These are phyloP conservation scores for Theileria sp. DNA, from an alignment of 169 alveolate species.

Conservation along the genomic window DNA sequence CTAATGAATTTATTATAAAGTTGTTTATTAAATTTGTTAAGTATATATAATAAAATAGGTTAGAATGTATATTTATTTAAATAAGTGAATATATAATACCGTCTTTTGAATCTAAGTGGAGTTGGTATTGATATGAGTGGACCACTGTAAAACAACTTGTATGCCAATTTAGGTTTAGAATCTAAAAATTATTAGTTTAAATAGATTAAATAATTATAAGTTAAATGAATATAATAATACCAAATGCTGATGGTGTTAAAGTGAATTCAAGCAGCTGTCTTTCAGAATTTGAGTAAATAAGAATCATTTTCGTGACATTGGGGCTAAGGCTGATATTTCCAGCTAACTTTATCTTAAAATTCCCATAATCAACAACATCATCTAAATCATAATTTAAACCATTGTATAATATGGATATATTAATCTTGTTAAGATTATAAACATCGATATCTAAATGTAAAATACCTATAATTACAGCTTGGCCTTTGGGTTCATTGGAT, in stretches of 20 bases:
- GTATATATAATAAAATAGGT: neutral
- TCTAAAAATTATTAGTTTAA: neutral
- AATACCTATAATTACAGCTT: neutral
- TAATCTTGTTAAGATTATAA: neutral
- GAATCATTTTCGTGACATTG: conserved; percentile 20
- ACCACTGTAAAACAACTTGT: conserved; percentile 55
- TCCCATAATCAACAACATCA: conserved; percentile 29
- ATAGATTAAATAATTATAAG: neutral
- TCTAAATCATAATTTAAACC: neutral
- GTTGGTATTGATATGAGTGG: conserved; percentile 32
- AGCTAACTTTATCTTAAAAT: conserved; percentile 15
- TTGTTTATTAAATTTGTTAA: neutral
- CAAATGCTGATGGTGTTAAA: conserved; percentile 20
- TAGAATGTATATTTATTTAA: neutral
- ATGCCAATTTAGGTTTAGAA: conserved; percentile 29
- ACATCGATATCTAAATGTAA: neutral
- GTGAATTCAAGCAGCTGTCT: conserved; percentile 22
- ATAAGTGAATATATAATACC: neutral
- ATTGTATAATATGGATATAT: neutral
- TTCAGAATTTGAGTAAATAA: conserved; percentile 25
- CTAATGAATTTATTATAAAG: conserved; percentile 12
- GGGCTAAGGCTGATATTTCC: conserved; percentile 26
- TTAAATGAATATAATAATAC: neutral
- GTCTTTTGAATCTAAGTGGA: conserved; percentile 28
- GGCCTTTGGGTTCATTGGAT: conserved; percentile 4